Conservation (phyloP, 345 rosid species). For the Murraya paniculata region DNA sequence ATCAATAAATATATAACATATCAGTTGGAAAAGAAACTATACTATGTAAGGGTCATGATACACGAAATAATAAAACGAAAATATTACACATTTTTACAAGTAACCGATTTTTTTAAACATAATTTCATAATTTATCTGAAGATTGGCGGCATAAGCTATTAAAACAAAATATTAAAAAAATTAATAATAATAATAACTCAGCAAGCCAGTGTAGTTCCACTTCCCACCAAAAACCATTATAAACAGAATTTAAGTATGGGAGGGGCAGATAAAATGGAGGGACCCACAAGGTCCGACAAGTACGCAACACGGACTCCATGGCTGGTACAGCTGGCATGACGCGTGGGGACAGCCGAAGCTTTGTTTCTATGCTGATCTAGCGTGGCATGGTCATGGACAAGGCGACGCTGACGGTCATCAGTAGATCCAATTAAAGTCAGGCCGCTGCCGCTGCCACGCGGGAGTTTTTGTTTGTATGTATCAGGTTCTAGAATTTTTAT, state of each 20-base stretch:
- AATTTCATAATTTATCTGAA: too few species aligned
- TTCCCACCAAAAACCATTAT: not conserved
- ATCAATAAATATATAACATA: too few species aligned
- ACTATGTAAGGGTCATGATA: too few species aligned
- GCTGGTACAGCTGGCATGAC: slow-evolving; percentile 33
- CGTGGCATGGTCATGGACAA: not conserved
- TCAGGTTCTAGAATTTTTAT: not conserved
- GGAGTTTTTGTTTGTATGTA: not conserved
- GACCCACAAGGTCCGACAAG: not conserved
- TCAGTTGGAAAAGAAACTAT: too few species aligned
- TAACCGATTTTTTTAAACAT: too few species aligned
- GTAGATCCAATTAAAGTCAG: not conserved
- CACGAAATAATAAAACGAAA: too few species aligned
- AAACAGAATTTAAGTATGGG: not conserved
- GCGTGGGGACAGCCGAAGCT: slow-evolving; percentile 22
- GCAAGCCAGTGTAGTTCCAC: not conserved
- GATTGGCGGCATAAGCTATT: too few species aligned
- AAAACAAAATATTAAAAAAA: too few species aligned
- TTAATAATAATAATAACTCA: not conserved
- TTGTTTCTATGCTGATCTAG: not conserved
- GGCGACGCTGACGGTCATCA: too few species aligned
- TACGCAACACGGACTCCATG: slow-evolving; percentile 16
- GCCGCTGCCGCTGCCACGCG: too few species aligned
- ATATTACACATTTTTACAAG: too few species aligned
- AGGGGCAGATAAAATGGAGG: not conserved